Conservation (phyloP, 176 grass and related monocot genomes). For the Luzula sylvatica region DNA sequence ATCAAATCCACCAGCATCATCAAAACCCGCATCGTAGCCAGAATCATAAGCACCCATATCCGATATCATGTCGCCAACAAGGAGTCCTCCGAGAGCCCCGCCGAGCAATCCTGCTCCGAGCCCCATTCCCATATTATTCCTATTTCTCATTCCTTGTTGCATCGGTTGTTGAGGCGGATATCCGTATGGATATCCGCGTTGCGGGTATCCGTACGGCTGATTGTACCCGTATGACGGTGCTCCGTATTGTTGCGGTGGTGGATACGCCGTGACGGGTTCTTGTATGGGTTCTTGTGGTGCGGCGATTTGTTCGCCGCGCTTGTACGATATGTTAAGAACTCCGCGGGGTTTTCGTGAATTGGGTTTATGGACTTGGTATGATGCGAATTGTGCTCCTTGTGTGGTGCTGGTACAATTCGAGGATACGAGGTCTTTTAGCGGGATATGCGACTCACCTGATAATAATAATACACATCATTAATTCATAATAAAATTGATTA, state of each 20-base stretch:
- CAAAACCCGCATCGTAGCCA: constrained; percentile 44
- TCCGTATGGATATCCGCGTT: not conserved
- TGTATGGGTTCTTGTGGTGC: not conserved
- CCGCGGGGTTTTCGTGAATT: constrained; percentile 36
- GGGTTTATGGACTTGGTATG: constrained; percentile 47
- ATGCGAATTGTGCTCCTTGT: constrained; percentile 30
- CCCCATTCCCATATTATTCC: constrained; percentile 23
- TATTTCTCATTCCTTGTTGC: constrained; percentile 5
- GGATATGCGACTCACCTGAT: constrained; percentile 7
- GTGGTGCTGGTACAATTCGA: not conserved
- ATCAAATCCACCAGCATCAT: constrained; percentile 19
- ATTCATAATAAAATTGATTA: not conserved
- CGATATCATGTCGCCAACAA: constrained; percentile 39
- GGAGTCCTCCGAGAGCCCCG: constrained; percentile 48
- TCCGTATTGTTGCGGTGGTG: not conserved
- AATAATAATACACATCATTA: not conserved
- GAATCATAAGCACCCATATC: constrained; percentile 34
- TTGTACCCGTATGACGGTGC: too few species aligned
- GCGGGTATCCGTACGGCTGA: not conserved
- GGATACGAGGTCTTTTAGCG: not conserved
- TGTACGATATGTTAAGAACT: constrained; percentile 45
- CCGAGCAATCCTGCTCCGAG: constrained; percentile 39
- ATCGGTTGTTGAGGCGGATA: not conserved
- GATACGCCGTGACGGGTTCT: constrained; percentile 28
- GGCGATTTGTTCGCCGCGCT: constrained; percentile 28